phyloP scores from a whole-genome alignment of 371 early-diverging fungal species.

The Lichtheimia corymbifera region DNA sequence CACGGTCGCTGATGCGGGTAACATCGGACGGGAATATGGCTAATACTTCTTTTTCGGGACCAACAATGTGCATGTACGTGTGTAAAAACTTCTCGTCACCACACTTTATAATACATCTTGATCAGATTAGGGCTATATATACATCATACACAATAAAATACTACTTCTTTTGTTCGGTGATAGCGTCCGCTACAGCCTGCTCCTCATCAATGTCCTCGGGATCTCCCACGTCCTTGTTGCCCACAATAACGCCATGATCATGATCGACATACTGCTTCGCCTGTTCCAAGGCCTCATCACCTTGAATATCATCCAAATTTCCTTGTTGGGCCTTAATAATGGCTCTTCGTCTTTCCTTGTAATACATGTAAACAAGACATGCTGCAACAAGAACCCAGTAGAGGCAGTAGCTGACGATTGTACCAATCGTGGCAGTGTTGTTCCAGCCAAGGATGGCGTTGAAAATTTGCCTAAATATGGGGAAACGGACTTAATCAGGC shows the following conservation, averaged over 20 bases:
- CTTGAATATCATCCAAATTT: slow-evolving; percentile 21
- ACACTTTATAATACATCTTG: no score
- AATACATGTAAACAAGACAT: slow-evolving; percentile 48
- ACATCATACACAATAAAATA: no score
- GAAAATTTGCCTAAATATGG: slow-evolving; percentile 18
- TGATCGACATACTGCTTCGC: slow-evolving; percentile 28
- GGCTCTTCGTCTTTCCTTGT: slow-evolving; percentile 35
- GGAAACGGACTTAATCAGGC: no score
- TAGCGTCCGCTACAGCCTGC: no score
- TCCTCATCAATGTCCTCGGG: no score
- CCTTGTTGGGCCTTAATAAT: slow-evolving; percentile 24
- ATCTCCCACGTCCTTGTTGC: slow-evolving; percentile 5
- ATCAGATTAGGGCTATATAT: no score
- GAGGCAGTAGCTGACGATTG: slow-evolving; percentile 68
- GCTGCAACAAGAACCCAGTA: slow-evolving; percentile 70
- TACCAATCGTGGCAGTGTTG: slow-evolving; percentile 71
- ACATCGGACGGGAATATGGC: no score
- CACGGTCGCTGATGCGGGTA: no score
- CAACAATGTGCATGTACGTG: no score
- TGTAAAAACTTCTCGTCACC: no score
- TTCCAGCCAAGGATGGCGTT: slow-evolving; percentile 64
- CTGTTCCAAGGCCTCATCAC: slow-evolving; percentile 30
- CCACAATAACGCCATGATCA: slow-evolving; percentile 26
- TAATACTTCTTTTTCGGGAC: no score
- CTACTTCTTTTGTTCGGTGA: no score